phyloP scores from a whole-genome alignment of 768 basidiomycete species.

The Naematelia encephala region DNA sequence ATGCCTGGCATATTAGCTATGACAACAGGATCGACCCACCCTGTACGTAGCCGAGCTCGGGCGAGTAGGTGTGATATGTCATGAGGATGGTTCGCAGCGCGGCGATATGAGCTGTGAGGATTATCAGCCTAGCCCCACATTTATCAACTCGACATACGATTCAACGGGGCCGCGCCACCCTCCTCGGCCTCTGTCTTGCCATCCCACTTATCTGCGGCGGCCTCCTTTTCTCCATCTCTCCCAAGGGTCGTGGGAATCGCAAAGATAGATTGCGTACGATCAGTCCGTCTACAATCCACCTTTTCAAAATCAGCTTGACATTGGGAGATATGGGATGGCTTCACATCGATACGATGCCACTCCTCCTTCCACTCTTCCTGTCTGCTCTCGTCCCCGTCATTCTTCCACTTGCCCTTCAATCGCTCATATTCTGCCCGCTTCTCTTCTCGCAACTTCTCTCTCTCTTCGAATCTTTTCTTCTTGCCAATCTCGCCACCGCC shows the following conservation, averaged over 20 bases:
- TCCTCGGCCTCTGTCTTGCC: constrained; percentile 40
- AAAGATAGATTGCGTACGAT: constrained; percentile 88
- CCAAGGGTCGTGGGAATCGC: constrained; percentile 50
- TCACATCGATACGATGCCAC: constrained; percentile 50
- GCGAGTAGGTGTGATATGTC: constrained; percentile 56
- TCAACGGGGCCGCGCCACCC: constrained; percentile 43
- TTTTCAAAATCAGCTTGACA: constrained; percentile 52
- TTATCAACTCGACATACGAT: constrained; percentile 36
- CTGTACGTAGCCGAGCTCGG: constrained; percentile 82
- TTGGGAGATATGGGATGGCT: constrained; percentile 10
- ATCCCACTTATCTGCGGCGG: constrained; percentile 25
- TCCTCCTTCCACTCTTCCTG: constrained; percentile 83
- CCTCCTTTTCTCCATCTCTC: constrained; percentile 58
- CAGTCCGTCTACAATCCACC: constrained; percentile 94
- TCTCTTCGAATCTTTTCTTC: constrained; percentile 61
- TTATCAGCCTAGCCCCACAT: constrained; percentile 14
- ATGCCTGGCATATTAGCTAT: constrained; percentile 57
- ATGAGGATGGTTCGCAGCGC: constrained; percentile 78
- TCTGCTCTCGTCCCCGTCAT: constrained; percentile 73
- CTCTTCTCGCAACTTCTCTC: constrained; percentile 41
- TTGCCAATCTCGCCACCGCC: constrained; percentile 63
- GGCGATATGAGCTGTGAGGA: constrained; percentile 64
- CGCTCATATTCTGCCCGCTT: constrained; percentile 60
- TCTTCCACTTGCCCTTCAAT: constrained; percentile 75
- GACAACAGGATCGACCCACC: constrained; percentile 46